Evolutionary conservation across 2,329 filamentous ascomycete genomes (phyloP).

Genomic region (Phyllosticta paracitricarpa): DNA sequence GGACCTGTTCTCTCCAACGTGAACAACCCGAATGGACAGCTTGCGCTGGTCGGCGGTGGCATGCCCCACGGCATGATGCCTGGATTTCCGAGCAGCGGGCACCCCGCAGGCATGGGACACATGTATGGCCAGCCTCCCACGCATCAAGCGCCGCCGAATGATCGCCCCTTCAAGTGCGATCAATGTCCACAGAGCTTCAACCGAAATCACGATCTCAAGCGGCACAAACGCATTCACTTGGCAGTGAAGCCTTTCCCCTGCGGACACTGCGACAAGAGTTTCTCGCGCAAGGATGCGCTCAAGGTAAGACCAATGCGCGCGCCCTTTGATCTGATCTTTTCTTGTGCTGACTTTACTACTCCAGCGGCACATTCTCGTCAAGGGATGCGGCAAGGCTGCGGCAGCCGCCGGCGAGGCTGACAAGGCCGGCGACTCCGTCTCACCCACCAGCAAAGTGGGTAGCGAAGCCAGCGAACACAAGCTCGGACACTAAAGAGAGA

Average conservation of each 20-base stretch:
- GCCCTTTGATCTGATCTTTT: not conserved
- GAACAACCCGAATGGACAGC: conserved; percentile 59
- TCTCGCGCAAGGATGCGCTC: conserved; percentile 89
- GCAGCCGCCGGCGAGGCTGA: conserved; percentile 23
- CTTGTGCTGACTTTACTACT: conserved; percentile 17
- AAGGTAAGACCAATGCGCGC: conserved; percentile 57
- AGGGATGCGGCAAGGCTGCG: conserved; percentile 52
- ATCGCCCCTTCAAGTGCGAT: conserved; percentile 91
- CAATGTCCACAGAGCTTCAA: conserved; percentile 90
- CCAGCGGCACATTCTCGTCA: conserved; percentile 57
- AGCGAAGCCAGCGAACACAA: conserved; percentile 7
- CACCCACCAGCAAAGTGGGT: conserved; percentile 9
- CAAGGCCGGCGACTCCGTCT: conserved; percentile 12
- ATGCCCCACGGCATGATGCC: conserved; percentile 48
- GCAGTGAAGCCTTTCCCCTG: conserved; percentile 95
- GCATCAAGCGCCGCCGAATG: conserved; percentile 48
- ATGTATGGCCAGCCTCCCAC: conserved; percentile 35
- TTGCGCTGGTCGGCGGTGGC: conserved; percentile 55
- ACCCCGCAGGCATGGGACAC: conserved; percentile 54
- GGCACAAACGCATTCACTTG: conserved; percentile 90
- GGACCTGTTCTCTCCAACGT: conserved; percentile 70
- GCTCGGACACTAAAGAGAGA: not conserved
- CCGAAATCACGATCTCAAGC: conserved; percentile 89
- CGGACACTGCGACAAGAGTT: conserved; percentile 85
- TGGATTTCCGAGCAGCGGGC: conserved; percentile 48